Evolutionary conservation across 495 filamentous ascomycete genomes (phyloP), one percentile per base, ranked within the genome.

Genomic region (Delitschia confertaspora): DNA sequence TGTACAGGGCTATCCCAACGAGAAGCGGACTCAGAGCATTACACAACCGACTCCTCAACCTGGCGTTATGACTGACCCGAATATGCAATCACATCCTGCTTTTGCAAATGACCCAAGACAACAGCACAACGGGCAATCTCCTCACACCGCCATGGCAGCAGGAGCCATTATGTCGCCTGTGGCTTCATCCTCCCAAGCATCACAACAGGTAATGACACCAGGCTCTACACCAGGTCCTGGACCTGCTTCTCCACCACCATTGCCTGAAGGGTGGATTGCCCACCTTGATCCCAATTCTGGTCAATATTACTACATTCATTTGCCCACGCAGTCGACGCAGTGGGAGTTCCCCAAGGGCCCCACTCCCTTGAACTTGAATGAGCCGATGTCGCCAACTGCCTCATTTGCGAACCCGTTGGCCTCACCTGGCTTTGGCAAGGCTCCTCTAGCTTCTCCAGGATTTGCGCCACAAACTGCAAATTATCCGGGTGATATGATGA

Each of bases 291-390:
- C 83, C 29, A 94, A 80, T 57, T 94, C 88, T 3, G 91, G 93
- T 5, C 91, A 95, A 58, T 98, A 96, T 60, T 98, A 98, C 59
- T 98, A 98, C 59, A 98, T 98, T 49, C 93, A 98, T 60, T 73
- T 98, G 13, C 82, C 91, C 7, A 88, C 91, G 0, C 91, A 95
- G 58, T 85, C 87, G 3, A 98, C 91, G 9, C 91, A 98, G 60
- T 98, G 91, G 91, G 91, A 98, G 52, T 94, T 94, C 56, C 91
- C 91, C 16, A 93, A 95, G 64, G 85, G 84, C 0, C 85, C 87
- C 4, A 89, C 83, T 4, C 85, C 88, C 4, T 62, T 93, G 45
- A 81, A 83, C 55, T 71, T 93, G 44, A 83, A 86, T 36, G 69
- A 82, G 11, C 89, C 86, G 3, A 59, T 94, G 48, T 93, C 86